Evolutionary conservation across 2,329 filamentous ascomycete genomes (phyloP), one percentile per base, ranked within the genome.

Genomic region (Xylariaceae sp.): DNA sequence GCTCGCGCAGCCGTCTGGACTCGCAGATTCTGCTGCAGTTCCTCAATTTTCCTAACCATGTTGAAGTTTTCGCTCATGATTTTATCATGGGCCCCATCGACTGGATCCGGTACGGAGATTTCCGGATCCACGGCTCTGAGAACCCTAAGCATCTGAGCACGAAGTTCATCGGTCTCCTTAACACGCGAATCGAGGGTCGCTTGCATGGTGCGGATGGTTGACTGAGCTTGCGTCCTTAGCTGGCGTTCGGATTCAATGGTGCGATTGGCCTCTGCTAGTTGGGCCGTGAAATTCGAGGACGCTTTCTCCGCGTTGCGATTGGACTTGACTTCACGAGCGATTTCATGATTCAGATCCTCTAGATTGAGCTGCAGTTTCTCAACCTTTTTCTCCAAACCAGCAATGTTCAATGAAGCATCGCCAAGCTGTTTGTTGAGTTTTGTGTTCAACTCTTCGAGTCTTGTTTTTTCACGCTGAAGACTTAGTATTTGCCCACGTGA

Each of bases 271-370:
- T 97, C 94, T 6, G 91, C 89, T 31, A 97, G 78, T 68, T 97
- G 91, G 27, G 88, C 83, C 5, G 86, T 89, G 56, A 87, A 81
- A 37, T 84, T 87, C 0, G 90, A 95, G 19, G 89, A 86, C 27
- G 85, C 81, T 70, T 96, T 95, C 72, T 97, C 92, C 3, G 91
- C 92, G 68, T 88, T 94, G 56, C 92, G 85, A 66, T 86, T 94
- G 26, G 85, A 84, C 74, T 96, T 95, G 67, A 91, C 89, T 72
- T 96, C 92, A 32, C 91, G 82, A 48, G 88, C 88, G 51, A 96
- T 81, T 70, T 97, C 91, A 64, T 97, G 92, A 63, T 90, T 95
- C 37, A 96, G 77, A 69, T 99, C 92, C 69, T 99, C 92, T 6
- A 97, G 73, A 65, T 81, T 91, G 42, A 97, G 80, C 50, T 91